A percentile compares a stretch with the other conserved stretches of the same genome.
Conservation (phyloP, 345 rosid species). For the Geranium brycei region DNA sequence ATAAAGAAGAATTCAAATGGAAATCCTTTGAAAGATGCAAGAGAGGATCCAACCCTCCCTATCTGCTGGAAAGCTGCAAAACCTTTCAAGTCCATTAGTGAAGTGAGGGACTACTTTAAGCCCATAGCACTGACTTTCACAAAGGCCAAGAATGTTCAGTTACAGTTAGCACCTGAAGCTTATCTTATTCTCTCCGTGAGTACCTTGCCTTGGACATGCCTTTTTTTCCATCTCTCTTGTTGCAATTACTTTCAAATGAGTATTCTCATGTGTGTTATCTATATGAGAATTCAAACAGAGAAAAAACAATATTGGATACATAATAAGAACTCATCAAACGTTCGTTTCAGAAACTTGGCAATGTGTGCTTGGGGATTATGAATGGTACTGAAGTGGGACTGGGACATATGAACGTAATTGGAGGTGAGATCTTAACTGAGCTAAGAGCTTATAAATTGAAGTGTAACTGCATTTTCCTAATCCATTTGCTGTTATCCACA, state of each 20-base stretch:
- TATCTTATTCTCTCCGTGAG: conserved; percentile 73
- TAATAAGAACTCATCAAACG: not conserved
- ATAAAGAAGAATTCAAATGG: conserved; percentile 28
- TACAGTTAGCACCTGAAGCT: conserved; percentile 52
- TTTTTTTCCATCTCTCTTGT: not conserved
- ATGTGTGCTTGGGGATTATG: conserved; percentile 76
- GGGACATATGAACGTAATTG: conserved; percentile 35
- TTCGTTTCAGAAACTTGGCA: conserved; percentile 42
- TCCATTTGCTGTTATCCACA: conserved; percentile 1
- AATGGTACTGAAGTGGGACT: conserved; percentile 52
- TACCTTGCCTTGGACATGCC: not conserved
- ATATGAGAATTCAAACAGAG: no score
- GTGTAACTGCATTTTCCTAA: not conserved
- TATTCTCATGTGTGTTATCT: no score
- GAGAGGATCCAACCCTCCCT: conserved; percentile 51
- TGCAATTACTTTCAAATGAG: no score
- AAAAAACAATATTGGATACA: no score
- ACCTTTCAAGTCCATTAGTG: conserved; percentile 34
- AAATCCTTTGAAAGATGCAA: conserved; percentile 34
- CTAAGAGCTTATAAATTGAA: not conserved
- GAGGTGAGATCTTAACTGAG: conserved; percentile 33
- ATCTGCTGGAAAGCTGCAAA: conserved; percentile 78
- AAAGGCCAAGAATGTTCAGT: conserved; percentile 31
- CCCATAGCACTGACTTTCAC: conserved; percentile 40
- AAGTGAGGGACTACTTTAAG: conserved; percentile 47